Percentiles rank a stretch among this genome's conserved stretches.
Conservation (phyloP, 1,284 basidiomycete species). For the Moniliella sp. region DNA sequence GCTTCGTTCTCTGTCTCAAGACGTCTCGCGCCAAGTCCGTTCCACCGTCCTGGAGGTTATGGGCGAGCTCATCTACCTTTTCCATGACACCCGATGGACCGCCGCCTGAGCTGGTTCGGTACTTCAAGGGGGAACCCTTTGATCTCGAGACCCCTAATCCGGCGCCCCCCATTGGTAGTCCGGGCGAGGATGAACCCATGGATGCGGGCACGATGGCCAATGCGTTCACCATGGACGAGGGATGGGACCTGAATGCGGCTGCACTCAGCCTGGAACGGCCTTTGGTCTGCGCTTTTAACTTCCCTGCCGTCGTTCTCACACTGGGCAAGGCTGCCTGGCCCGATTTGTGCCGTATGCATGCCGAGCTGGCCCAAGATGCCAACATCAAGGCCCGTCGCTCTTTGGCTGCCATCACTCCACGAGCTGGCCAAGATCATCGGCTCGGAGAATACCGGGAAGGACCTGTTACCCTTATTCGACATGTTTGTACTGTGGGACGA, state of each 20-base stretch:
- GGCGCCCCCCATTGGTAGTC: too few relatives aligned
- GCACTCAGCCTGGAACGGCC: too few relatives aligned
- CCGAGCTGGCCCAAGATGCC: constrained; percentile 45
- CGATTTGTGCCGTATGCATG: constrained; percentile 52
- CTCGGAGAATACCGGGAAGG: constrained; percentile 45
- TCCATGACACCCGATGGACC: constrained; percentile 41
- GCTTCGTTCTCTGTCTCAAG: constrained; percentile 41
- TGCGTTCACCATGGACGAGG: neutral
- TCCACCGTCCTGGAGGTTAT: constrained; percentile 65
- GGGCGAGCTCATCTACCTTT: constrained; percentile 73
- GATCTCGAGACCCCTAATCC: constrained; percentile 11
- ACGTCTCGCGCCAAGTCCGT: constrained; percentile 51
- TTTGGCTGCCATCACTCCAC: constrained; percentile 64
- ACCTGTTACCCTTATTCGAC: constrained; percentile 57
- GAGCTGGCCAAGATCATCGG: constrained; percentile 72
- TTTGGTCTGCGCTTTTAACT: constrained; percentile 76
- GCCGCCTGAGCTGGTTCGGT: constrained; percentile 54
- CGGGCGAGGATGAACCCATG: constrained; percentile 1
- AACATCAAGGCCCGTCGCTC: constrained; percentile 47
- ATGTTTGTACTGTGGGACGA: constrained; percentile 46
- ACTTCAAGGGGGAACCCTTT: constrained; percentile 47
- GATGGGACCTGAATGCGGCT: too few relatives aligned
- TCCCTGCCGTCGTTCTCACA: constrained; percentile 70
- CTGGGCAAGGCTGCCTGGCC: constrained; percentile 56
- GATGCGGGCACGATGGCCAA: neutral